Evolutionary conservation across 2,329 filamentous ascomycete species (phyloP), one percentile per base, ranked within the genome.

Genomic region (Chrysoporthe austroafricana): DNA sequence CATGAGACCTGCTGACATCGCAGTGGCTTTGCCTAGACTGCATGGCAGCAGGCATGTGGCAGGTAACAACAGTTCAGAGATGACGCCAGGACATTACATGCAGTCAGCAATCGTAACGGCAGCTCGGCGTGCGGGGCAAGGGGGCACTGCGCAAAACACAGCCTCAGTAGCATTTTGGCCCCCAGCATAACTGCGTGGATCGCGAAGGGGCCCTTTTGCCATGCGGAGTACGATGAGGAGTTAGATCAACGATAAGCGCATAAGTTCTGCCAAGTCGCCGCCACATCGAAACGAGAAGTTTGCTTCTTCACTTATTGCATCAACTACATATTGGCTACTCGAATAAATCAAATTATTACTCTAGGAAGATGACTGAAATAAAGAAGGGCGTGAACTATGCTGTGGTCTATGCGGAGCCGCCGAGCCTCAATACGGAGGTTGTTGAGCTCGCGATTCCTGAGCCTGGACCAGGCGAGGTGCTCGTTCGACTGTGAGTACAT

Each of bases 381-480:
- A 3, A 34, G 4, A 39, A 54, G 26, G 2, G 9, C 11, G 48
- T 56, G n/a, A 63, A 54, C 36, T n/a, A 34, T 11, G 61, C 61
- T 5, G 61, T 43, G n/a, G 36, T 63, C 34, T 63, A 63, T 34
- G 36, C 48, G 13, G 48, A 54, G 13, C 61, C 61, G 9, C 61
- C 61, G 9, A 63, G 9, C 9, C 14, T 54, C 48, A 63, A 32
- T 13, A 63, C 61, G 7, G 48, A 63, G 36, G 39, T 63, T 16
- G 50, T 21, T 7, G 61, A 63, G 36, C 18, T 32, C n/a, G 36
- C 46, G 5, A 32, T 63, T 43, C 61, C 61, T 4, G 48, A 54
- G 46, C 48, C 61, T 16, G 61, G 61, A 11, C 61, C 34, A 26
- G 61, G 61, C n/a, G 61, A 63, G 21, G 61, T 63, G 34, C 42